A percentile compares a stretch with the other conserved stretches of the same genome.
Evolutionary conservation across 306 rosid genomes (phyloP).

Genomic region (Oxytropis ochrocephala): DNA sequence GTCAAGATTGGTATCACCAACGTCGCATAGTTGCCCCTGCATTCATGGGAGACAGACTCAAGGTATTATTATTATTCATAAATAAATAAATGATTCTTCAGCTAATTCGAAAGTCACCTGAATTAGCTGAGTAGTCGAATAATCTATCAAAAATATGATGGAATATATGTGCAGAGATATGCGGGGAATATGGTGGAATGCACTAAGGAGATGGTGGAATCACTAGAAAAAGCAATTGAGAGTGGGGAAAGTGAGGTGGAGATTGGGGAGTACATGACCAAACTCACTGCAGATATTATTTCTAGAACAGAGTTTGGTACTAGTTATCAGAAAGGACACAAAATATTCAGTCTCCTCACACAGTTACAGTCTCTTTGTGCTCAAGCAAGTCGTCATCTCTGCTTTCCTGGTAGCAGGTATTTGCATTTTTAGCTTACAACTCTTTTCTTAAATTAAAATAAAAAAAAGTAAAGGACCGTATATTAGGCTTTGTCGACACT

Average conservation of each 20-base stretch:
- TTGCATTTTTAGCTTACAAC: not conserved
- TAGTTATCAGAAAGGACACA: slow-evolving; percentile 66
- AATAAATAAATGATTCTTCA: no score
- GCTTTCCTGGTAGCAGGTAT: slow-evolving; percentile 94
- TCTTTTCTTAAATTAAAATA: not conserved
- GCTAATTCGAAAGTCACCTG: no score
- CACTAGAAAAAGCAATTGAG: slow-evolving; percentile 39
- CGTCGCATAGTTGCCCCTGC: slow-evolving; percentile 70
- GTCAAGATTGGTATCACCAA: slow-evolving; percentile 58
- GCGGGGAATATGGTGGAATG: slow-evolving; percentile 92
- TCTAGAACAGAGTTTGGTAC: slow-evolving; percentile 76
- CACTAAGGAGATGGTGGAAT: slow-evolving; percentile 67
- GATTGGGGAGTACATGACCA: slow-evolving; percentile 59
- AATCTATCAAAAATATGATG: no score
- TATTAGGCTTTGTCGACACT: no score
- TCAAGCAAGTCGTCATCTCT: slow-evolving; percentile 77
- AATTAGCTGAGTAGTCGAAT: no score
- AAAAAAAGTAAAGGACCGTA: no score
- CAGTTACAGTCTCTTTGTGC: slow-evolving; percentile 63
- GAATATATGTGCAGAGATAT: slow-evolving; percentile 44
- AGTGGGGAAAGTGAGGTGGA: slow-evolving; percentile 59
- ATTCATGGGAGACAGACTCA: slow-evolving; percentile 57
- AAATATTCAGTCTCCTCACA: slow-evolving; percentile 68
- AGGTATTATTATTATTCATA: slow-evolving; percentile 28
- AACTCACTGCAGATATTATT: slow-evolving; percentile 82